phyloP scores from a whole-genome alignment of 257 asterid species.

The Lycium ferocissimum region DNA sequence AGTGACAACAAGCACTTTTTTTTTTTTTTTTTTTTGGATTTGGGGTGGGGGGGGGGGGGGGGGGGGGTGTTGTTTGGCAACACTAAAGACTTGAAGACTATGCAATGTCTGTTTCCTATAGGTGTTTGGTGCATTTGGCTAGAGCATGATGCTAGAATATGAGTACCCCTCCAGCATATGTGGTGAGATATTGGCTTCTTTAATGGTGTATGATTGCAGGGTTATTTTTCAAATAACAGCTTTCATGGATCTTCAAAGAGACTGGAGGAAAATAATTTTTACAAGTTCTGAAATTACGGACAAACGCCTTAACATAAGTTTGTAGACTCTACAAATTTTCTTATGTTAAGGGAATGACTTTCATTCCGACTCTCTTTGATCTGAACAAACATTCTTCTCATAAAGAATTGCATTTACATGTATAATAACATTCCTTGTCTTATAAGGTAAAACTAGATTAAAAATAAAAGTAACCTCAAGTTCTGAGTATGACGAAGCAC shows the following conservation, averaged over 20 bases:
- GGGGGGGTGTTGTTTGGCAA: background rate
- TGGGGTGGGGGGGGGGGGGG: no score
- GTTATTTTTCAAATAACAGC: slow-evolving; percentile 4
- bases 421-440: background rate
- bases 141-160: slow-evolving; percentile 3
- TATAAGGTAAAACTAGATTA: background rate
- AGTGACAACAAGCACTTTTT: background rate
- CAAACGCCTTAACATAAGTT: background rate
- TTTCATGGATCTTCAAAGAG: background rate
- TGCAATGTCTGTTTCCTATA: background rate
- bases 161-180: slow-evolving; percentile 7
- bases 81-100: background rate
- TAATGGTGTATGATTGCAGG: background rate
- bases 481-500: slow-evolving; percentile 80
- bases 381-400: background rate
- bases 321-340: background rate
- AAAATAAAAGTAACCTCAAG: slow-evolving; percentile 65
- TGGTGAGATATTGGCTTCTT: background rate
- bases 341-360: background rate
- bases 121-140: slow-evolving; percentile 16
- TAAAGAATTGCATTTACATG: background rate
- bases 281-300: background rate
- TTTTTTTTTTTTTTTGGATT: background rate
- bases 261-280: background rate
- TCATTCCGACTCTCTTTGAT: slow-evolving; percentile 5